Evolutionary conservation across 192 early-diverging fungal genomes (phyloP), one percentile per base, ranked within the genome.

Genomic region (Coemansia sp.): DNA sequence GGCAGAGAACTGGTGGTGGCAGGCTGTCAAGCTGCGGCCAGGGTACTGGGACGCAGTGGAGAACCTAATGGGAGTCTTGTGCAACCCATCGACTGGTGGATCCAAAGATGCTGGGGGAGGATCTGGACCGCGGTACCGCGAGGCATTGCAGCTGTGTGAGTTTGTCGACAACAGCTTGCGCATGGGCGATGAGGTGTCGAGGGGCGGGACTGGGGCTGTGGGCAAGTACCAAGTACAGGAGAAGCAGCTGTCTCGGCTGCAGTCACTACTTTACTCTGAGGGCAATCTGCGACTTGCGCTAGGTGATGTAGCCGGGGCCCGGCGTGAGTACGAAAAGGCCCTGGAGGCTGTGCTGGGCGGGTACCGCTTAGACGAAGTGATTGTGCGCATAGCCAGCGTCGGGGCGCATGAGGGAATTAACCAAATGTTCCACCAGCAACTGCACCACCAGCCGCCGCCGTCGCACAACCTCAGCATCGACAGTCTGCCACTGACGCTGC

Each of bases 31-130:
- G 65, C 85, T 94, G 64, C 80, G 95, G 14, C 95, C 95, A 1
- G 91, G 91, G 9, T 96, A 96, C 79, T 96, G 93, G 93, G 95
- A 96, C 66, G 95, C 93, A 5, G 90, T 90, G 26, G 92, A 95
- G 71, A 95, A 95, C 67, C 84, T 96, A 38, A 89, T 95, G 37
- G 91, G 91, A 17, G 87, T 94, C 28, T 76, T 95, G 43, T 93
- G 91, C 78, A 78, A 73, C 44, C 52, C 65, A 9, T 17, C 70
- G 10, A 17, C 42, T 59, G 61, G 68, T 42, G n/a, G 57, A 16
- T 23, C 43, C 38, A 67, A 23, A 10, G 47, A 50, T 49, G 17
- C 59, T 3, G 43, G 46, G 16, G 49, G 50, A 4, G 65, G 65
- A 5, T 52, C 50, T 8, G 70, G 74, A 3, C 86, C 89, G 37